Base-by-base conservation (phyloP, 2,329 filamentous ascomycete species). In the Lasiodiplodia gonubiensis region DNA sequence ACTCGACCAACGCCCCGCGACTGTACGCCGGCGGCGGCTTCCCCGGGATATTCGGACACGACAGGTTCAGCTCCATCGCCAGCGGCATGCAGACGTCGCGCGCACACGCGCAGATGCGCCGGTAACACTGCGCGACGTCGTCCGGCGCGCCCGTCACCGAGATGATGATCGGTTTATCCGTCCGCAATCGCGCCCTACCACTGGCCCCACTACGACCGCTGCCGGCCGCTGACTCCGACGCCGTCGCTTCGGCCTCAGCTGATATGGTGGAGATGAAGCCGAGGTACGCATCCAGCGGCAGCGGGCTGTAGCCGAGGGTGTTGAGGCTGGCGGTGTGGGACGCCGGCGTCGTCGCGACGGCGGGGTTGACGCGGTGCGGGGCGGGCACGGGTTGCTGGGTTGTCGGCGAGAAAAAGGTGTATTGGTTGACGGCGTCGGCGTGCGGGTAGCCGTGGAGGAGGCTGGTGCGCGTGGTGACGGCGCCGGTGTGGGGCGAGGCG, bases 21-120 rank as follows among this genome's bases (percentile, higher is more conserved):
- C 86, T 83, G 75, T 93, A 94, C 0, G 91, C 91, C 6, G 91
- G 90, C 0, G 92, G 92, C 0, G 91, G 88, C 55, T 85, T 85
- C 21, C 81, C 80, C 0, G 85, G 83, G 60, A 94, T 93, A 73
- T 94, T 94, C 0, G 92, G 92, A 71, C 92, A 94, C 37, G 87
- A 90, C 35, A 94, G 85, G 74, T 94, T 94, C 72, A 94, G 82
- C 77, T 94, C 92, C 82, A 93, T 86, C 21, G 88, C 88, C 0
- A 92, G 80, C 1, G 83, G 82, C 70, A 88, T 81, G 27, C 30
- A 57, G 3, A 74, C 81, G 2, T 64, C 66, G 2, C 52, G 21
- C 68, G 83, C 69, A 69, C 73, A 55, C 30, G 68, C 68, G 75
- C 74, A 76, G 68, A 91, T 84, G 16, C 80, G 77, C 0, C 70